Percentiles rank a stretch among this genome's conserved stretches.
Conservation (phyloP, 2,329 filamentous ascomycete species). For the Fusarium sp. region DNA sequence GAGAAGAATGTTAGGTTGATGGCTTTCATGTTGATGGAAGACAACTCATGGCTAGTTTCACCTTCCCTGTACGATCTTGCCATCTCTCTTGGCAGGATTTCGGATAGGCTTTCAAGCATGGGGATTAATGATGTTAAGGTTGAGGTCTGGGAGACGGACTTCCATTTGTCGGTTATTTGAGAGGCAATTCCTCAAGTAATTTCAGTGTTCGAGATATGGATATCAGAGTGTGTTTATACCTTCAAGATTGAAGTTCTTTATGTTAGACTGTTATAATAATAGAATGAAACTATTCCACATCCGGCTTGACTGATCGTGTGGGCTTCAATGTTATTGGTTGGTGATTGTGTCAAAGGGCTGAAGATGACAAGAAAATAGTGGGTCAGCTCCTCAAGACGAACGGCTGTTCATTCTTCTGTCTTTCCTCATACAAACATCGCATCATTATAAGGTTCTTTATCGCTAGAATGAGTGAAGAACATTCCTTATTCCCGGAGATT, state of each 20-base stretch:
- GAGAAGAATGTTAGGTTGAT: neutral
- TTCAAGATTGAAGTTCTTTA: neutral
- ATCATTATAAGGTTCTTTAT: accelerated
- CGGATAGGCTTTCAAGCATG: neutral
- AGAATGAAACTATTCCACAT: neutral
- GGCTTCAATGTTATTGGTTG: neutral
- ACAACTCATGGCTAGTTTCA: accelerated
- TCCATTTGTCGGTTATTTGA: neutral
- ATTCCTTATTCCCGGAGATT: neutral
- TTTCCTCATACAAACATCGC: neutral
- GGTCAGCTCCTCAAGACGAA: neutral
- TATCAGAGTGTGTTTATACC: neutral
- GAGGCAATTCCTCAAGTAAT: too few relatives aligned
- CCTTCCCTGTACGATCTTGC: too few relatives aligned
- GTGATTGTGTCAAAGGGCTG: neutral
- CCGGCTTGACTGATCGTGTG: accelerated
- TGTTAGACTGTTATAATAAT: neutral
- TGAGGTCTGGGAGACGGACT: neutral
- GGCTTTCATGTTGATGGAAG: too few relatives aligned
- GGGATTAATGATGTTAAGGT: accelerated
- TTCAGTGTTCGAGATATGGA: too few relatives aligned
- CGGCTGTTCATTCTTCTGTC: neutral
- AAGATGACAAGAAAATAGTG: conserved; percentile 28
- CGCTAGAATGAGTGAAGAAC: accelerated
- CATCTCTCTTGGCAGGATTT: too few relatives aligned